Conservation (phyloP, 2,329 filamentous ascomycete genomes). For the Tolypocladium tundrense region DNA sequence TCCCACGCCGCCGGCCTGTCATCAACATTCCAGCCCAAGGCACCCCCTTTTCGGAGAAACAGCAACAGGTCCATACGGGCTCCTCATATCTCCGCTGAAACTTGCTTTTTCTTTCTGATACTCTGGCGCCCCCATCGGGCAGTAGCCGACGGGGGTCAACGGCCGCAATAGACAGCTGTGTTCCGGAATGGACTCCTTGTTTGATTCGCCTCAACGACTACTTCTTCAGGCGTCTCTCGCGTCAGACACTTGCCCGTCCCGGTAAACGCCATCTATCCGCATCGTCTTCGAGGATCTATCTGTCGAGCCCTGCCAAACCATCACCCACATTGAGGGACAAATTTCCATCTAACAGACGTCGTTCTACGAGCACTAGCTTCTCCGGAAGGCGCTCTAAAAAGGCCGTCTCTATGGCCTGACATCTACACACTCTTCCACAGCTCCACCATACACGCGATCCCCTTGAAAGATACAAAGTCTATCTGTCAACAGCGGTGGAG, state of each 20-base stretch:
- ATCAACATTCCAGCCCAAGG: neutral
- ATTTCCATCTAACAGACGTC: neutral
- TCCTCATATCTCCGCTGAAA: neutral
- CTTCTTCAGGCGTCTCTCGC: neutral
- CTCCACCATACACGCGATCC: neutral
- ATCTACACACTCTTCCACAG: neutral
- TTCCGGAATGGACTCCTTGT: neutral
- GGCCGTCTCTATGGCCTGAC: neutral
- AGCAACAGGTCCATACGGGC: neutral
- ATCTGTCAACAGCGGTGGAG: neutral
- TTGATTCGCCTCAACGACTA: neutral
- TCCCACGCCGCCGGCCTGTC: neutral
- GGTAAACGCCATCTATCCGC: neutral
- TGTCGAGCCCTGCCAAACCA: neutral
- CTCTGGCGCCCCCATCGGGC: neutral
- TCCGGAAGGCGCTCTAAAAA: neutral
- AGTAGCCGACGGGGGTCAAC: neutral
- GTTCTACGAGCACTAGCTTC: neutral
- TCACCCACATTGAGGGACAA: neutral
- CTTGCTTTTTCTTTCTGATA: neutral
- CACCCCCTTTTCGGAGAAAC: neutral
- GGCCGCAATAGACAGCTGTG: neutral
- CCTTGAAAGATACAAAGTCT: neutral
- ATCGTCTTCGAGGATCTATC: neutral
- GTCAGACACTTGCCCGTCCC: neutral